phyloP scores from a whole-genome alignment of 2,329 filamentous ascomycete species.

The Trichophyton rubrum region DNA sequence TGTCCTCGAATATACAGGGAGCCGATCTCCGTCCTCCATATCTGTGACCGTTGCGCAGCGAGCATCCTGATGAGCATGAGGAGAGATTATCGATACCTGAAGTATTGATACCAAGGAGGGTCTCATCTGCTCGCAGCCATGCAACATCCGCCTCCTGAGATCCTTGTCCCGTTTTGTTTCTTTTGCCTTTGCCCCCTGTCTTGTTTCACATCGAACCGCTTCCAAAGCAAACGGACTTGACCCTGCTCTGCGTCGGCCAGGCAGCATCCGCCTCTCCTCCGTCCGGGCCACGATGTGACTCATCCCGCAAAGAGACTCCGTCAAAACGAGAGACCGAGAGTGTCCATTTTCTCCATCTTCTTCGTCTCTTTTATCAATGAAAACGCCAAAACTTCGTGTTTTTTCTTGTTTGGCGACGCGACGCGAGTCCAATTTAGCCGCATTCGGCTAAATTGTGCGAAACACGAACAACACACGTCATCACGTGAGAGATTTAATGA shows the following conservation, averaged over 20 bases:
- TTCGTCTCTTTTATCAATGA: not conserved
- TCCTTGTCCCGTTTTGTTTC: not conserved
- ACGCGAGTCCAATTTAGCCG: not conserved
- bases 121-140: too few relatives aligned
- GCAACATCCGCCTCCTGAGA: not conserved
- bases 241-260: not conserved
- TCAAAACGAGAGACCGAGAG: not conserved
- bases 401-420: not conserved
- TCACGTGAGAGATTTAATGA: not conserved
- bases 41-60: constrained; percentile 13
- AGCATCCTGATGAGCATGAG: constrained; percentile 10
- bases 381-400: not conserved
- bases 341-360: not conserved
- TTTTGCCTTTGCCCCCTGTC: too few relatives aligned
- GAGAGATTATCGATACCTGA: not conserved
- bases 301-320: not conserved
- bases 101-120: not conserved
- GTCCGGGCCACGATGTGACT: not conserved
- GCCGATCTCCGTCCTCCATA: constrained; percentile 3
- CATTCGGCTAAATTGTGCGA: not conserved
- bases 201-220: not conserved
- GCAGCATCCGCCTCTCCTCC: not conserved
- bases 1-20: constrained; percentile 10
- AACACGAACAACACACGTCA: not conserved
- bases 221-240: not conserved